Conservation (phyloP, 192 early-diverging fungal genomes). For the Phlyctochytrium bullatum region DNA sequence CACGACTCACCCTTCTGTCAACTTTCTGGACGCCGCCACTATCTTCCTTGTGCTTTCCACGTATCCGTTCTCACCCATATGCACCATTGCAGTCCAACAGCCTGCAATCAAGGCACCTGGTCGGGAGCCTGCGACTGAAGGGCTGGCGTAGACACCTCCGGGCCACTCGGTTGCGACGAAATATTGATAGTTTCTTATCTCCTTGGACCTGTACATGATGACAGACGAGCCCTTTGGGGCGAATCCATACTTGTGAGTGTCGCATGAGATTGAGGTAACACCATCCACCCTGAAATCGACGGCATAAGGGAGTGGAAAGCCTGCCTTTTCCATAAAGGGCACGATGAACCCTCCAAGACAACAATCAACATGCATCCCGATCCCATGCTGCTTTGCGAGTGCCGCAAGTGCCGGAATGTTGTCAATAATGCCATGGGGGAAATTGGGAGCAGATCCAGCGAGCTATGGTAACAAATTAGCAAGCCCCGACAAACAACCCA, state of each 20-base stretch:
- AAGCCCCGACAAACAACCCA: conserved; percentile 16
- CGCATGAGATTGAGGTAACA: conserved; percentile 93
- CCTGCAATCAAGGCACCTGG: conserved; percentile 93
- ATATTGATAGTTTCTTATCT: conserved; percentile 87
- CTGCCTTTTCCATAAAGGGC: conserved; percentile 90
- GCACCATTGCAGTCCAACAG: conserved; percentile 92
- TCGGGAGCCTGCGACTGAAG: conserved; percentile 85
- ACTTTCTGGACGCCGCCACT: conserved; percentile 66
- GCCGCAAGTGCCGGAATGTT: conserved; percentile 77
- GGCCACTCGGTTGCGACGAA: conserved; percentile 90
- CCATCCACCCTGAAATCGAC: conserved; percentile 90
- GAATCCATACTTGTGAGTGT: conserved; percentile 99
- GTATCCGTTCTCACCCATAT: conserved; percentile 85
- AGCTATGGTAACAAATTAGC: conserved; percentile 43
- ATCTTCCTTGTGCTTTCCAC: conserved; percentile 77
- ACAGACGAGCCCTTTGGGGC: conserved; percentile 97
- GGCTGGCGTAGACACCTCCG: conserved; percentile 94
- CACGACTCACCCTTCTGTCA: conserved; percentile 60
- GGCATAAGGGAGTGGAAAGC: conserved; percentile 70
- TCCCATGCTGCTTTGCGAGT: conserved; percentile 74
- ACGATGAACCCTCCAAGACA: conserved; percentile 95
- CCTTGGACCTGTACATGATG: conserved; percentile 82
- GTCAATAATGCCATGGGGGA: conserved; percentile 91
- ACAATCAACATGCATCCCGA: conserved; percentile 93
- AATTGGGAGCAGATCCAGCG: conserved; percentile 88